Conservation (phyloP, 2,329 filamentous ascomycete species). For the Cordyceps militaris region DNA sequence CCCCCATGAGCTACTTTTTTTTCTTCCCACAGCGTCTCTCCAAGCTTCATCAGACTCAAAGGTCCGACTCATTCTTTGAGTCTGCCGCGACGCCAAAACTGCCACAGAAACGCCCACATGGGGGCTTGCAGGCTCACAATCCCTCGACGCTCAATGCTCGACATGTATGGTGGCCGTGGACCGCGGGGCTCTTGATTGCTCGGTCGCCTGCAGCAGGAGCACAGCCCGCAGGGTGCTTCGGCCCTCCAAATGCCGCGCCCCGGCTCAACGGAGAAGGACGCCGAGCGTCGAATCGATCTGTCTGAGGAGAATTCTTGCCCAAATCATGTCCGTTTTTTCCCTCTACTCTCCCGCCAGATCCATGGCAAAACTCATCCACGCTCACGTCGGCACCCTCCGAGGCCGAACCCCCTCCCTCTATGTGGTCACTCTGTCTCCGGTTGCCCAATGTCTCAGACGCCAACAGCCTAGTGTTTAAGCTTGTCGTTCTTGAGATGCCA, state of each 20-base stretch:
- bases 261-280: not conserved
- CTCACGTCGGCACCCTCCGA: not conserved
- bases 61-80: not conserved
- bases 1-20: not conserved
- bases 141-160: not conserved
- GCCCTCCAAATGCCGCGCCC: slow-evolving; percentile 5
- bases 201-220: not conserved
- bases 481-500: not conserved
- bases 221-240: not conserved
- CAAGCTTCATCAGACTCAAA: not conserved
- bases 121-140: too few species aligned
- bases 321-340: not conserved
- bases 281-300: not conserved
- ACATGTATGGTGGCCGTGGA: not conserved
- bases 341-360: not conserved
- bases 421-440: not conserved
- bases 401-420: not conserved
- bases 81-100: not conserved
- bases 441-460: not conserved
- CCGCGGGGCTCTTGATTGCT: not conserved
- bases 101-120: slow-evolving; percentile 8
- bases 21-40: not conserved
- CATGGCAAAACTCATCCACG: not conserved
- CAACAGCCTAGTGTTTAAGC: slow-evolving; percentile 5
- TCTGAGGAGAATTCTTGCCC: not conserved